Base-by-base conservation (phyloP, 805 yeast species). In the Ogataea ganodermae region DNA sequence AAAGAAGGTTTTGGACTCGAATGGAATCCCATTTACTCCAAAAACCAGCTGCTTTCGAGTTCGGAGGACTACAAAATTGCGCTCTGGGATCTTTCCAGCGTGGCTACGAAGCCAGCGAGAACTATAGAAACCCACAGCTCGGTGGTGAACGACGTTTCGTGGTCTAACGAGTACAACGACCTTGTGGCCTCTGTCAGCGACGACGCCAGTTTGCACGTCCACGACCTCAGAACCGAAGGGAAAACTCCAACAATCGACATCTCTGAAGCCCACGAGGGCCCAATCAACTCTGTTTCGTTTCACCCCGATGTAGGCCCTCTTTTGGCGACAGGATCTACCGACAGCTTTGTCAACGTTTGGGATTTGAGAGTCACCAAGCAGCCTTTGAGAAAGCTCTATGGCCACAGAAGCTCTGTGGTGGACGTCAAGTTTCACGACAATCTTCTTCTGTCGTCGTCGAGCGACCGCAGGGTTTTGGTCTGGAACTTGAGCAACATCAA, bases 251-350 rank as follows among this genome's bases (percentile, higher is more conserved):
- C 75, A 4, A 71, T 82, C 46, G 68, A 69, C 23, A 65, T 77
- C 20, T 63, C 72, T 21, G 71, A 74, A 40, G 81, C 80, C 1
- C 84, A 80, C 54, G 69, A 68, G 2, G 84, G 77, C 39, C 79
- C 81, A n/a, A 81, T 88, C 54, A 86, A 85, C 60, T 75, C 86
- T 1, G 76, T 86, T 38, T 79, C 77, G 35, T 86, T 86, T 67
- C 84, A 84, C 58, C 85, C 88, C 0, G 64, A 67, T 4, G 44
- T 79, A 14, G 53, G 60, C n/a, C 67, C 78, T 31, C 63, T 88
- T 48, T 72, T 86, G 40, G 91, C 84, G 12, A 86, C 94, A 1
- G 96, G 86, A 18, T 85, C 89, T 10, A 80, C 84, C 22, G 96
- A 89, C 62, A 81, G 83, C 57, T 69, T 82, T n/a, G 78, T 89